These are phyloP conservation scores for Leccinum disarticulatum DNA, from an alignment of 768 basidiomycete species.

Conservation along the genomic window DNA sequence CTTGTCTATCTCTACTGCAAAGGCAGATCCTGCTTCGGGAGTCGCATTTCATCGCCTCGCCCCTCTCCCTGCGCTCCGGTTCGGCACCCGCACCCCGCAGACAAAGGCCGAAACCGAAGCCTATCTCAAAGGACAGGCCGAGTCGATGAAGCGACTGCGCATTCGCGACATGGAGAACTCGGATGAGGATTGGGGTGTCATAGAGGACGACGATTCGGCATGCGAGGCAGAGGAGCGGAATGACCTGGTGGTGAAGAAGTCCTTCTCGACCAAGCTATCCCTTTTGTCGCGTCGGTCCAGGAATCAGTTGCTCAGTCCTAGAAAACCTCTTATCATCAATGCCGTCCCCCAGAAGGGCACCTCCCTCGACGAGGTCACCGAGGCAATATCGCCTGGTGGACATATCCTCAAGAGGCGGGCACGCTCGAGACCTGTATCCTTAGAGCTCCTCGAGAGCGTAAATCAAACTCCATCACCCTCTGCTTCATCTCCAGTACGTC, in stretches of 20 bases:
- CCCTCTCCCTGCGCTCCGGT: slow-evolving; percentile 34
- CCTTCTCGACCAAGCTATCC: slow-evolving; percentile 32
- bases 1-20: slow-evolving; percentile 35
- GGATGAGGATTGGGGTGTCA: slow-evolving; percentile 43
- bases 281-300: slow-evolving; percentile 28
- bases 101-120: slow-evolving; percentile 38
- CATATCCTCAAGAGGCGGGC: slow-evolving; percentile 76
- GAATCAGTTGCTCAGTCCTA: slow-evolving; percentile 31
- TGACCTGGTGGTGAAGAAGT: slow-evolving; percentile 28
- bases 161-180: slow-evolving; percentile 55
- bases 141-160: slow-evolving; percentile 60
- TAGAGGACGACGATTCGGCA: slow-evolving; percentile 50
- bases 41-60: slow-evolving; percentile 36
- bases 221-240: slow-evolving; percentile 49
- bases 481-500: slow-evolving; percentile 31
- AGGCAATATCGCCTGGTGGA: slow-evolving; percentile 73
- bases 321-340: slow-evolving; percentile 24
- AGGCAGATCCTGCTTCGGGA: slow-evolving; percentile 34
- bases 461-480: slow-evolving; percentile 43
- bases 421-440: slow-evolving; percentile 67
- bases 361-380: slow-evolving; percentile 56
- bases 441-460: slow-evolving; percentile 57
- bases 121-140: slow-evolving; percentile 52
- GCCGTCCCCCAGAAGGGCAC: slow-evolving; percentile 40
- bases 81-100: slow-evolving; percentile 31